A percentile compares a stretch with the other conserved stretches of the same genome.
These are phyloP conservation scores for Epichloe aotearoae DNA, from an alignment of 2,329 filamentous ascomycete genomes.

Conservation along the genomic window DNA sequence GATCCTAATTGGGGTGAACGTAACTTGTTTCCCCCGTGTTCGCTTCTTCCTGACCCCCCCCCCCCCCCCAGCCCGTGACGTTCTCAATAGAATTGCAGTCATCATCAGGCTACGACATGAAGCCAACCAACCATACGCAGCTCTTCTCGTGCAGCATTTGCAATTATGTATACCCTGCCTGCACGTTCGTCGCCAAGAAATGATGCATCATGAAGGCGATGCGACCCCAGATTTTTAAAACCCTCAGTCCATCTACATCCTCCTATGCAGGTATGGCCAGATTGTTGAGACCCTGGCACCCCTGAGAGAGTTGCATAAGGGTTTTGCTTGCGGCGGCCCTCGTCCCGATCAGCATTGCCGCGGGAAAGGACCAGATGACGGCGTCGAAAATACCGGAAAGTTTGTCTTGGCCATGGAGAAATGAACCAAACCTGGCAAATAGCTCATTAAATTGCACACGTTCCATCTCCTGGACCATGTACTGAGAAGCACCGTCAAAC, in stretches of 20 bases:
- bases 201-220: background rate
- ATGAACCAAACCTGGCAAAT: too few relatives aligned
- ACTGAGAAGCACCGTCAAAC: too few relatives aligned
- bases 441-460: too few relatives aligned
- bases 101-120: background rate
- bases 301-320: background rate
- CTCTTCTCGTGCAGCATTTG: background rate
- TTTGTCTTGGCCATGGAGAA: too few relatives aligned
- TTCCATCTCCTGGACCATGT: too few relatives aligned
- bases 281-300: background rate
- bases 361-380: background rate
- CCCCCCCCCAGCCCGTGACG: background rate
- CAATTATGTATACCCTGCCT: background rate
- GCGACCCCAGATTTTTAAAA: background rate
- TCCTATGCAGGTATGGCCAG: background rate
- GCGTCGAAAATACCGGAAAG: background rate
- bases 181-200: background rate
- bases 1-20: background rate
- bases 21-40: background rate
- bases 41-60: background rate
- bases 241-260: too few relatives aligned
- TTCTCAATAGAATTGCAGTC: background rate
- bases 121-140: background rate
- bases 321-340: background rate
- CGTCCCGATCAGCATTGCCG: background rate